phyloP scores from a whole-genome alignment of 148 eudicot species.

The Chenopodium berlandieri region DNA sequence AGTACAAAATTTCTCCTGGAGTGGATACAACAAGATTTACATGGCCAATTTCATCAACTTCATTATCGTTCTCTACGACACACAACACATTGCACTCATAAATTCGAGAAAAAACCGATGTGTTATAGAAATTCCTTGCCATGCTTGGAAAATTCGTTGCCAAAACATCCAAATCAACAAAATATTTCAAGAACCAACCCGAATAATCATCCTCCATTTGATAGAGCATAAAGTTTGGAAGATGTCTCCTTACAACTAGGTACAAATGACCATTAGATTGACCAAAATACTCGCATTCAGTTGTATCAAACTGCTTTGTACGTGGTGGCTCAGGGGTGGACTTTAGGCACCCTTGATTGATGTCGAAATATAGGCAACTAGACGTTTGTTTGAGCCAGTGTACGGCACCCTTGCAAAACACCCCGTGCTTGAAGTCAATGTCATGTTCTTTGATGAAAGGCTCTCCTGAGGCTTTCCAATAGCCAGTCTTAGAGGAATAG shows the following conservation, averaged over 20 bases:
- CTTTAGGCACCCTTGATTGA: background rate
- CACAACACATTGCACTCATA: slow-evolving; percentile 25
- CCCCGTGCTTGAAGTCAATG: slow-evolving; percentile 27
- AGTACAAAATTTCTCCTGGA: slow-evolving; percentile 22
- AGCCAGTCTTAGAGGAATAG: slow-evolving; percentile 15
- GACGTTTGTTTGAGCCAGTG: slow-evolving; percentile 22
- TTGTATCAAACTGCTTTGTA: background rate
- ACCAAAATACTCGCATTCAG: slow-evolving; percentile 19
- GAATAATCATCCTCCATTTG: slow-evolving; percentile 29
- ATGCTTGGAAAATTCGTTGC: background rate
- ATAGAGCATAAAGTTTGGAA: slow-evolving; percentile 18
- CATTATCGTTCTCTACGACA: background rate
- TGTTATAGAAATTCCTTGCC: slow-evolving; percentile 11
- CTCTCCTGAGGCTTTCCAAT: slow-evolving; percentile 20
- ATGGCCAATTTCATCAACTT: background rate
- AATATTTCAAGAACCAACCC: slow-evolving; percentile 17
- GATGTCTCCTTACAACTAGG: slow-evolving; percentile 4
- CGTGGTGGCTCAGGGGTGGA: slow-evolving; percentile 22
- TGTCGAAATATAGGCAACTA: slow-evolving; percentile 20
- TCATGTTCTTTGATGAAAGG: slow-evolving; percentile 16
- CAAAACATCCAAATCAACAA: slow-evolving; percentile 18
- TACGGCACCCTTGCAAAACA: slow-evolving; percentile 19
- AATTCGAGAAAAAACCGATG: slow-evolving; percentile 11
- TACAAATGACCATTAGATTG: slow-evolving; percentile 15
- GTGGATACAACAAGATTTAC: slow-evolving; percentile 19